Evolutionary conservation across 2,329 filamentous ascomycete species (phyloP).

Genomic region (Fusarium sp.): DNA sequence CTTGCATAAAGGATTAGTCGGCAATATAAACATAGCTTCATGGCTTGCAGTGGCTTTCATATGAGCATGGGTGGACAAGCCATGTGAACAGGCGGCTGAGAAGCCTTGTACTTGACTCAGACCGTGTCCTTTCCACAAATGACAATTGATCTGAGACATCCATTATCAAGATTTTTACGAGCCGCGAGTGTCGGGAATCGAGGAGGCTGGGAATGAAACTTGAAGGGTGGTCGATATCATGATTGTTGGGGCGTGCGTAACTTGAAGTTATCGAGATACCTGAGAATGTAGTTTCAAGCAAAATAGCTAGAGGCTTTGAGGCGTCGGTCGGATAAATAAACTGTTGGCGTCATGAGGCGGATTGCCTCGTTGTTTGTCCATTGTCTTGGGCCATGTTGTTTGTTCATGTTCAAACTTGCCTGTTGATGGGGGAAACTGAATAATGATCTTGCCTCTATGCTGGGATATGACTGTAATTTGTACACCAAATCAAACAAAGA

Average conservation of each 20-base stretch:
- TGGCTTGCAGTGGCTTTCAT: constrained; percentile 27
- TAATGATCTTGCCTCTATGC: background rate
- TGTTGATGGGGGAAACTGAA: background rate
- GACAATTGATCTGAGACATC: background rate
- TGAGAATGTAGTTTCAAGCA: background rate
- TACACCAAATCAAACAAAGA: background rate
- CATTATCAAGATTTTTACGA: background rate
- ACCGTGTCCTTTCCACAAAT: background rate
- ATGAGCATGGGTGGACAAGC: background rate
- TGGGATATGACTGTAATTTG: background rate
- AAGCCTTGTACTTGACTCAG: constrained; percentile 9
- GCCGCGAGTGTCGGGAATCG: background rate
- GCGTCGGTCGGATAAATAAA: background rate
- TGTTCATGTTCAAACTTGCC: background rate
- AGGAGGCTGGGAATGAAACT: constrained; percentile 26
- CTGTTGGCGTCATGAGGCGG: background rate
- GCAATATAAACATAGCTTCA: constrained; percentile 3
- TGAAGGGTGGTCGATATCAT: background rate
- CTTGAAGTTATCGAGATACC: background rate
- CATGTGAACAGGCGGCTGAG: background rate
- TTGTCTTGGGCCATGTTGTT: background rate
- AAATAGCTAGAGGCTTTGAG: background rate
- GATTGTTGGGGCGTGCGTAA: background rate
- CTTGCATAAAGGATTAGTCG: background rate
- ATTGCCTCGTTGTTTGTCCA: background rate